These are phyloP conservation scores for Ceratobasidium sp. DNA, from an alignment of 1,284 basidiomycete species.

Conservation along the genomic window DNA sequence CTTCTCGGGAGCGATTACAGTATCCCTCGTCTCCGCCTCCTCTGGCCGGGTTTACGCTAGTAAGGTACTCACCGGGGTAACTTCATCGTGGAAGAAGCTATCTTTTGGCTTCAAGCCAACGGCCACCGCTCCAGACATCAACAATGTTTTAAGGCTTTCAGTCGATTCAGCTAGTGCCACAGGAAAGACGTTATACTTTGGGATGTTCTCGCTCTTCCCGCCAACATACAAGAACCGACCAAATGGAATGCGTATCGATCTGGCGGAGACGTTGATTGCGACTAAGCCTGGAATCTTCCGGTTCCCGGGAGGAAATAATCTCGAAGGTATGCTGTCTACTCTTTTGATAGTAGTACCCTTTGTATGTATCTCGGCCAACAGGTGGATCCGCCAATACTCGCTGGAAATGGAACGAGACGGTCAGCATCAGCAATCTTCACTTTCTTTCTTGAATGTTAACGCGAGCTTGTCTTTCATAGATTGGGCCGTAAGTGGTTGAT, in stretches of 20 bases:
- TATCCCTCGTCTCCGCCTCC: conserved; percentile 45
- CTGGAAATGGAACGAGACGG: conserved; percentile 78
- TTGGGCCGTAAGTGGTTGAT: conserved; percentile 36
- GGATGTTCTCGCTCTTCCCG: conserved; percentile 77
- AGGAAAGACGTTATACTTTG: conserved; percentile 70
- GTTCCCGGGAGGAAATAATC: conserved; percentile 73
- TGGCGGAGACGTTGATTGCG: conserved; percentile 72
- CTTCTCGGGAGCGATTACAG: conserved; percentile 62
- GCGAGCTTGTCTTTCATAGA: background rate
- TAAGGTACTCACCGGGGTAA: conserved; percentile 32
- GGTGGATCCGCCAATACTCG: conserved; percentile 62
- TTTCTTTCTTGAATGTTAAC: conserved; percentile 49
- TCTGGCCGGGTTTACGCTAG: conserved; percentile 44
- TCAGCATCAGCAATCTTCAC: conserved; percentile 59
- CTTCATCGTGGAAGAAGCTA: conserved; percentile 65
- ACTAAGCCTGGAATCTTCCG: conserved; percentile 76
- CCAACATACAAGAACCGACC: conserved; percentile 72
- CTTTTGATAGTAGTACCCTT: background rate
- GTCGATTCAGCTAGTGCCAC: conserved; percentile 58
- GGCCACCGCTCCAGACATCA: conserved; percentile 58
- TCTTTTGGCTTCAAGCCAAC: conserved; percentile 63
- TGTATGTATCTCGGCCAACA: background rate
- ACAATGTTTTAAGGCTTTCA: conserved; percentile 69
- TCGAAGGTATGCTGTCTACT: conserved; percentile 61
- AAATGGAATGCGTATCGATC: conserved; percentile 75